Conservation (phyloP, 2,329 filamentous ascomycete genomes). For the Colletotrichum lini region DNA sequence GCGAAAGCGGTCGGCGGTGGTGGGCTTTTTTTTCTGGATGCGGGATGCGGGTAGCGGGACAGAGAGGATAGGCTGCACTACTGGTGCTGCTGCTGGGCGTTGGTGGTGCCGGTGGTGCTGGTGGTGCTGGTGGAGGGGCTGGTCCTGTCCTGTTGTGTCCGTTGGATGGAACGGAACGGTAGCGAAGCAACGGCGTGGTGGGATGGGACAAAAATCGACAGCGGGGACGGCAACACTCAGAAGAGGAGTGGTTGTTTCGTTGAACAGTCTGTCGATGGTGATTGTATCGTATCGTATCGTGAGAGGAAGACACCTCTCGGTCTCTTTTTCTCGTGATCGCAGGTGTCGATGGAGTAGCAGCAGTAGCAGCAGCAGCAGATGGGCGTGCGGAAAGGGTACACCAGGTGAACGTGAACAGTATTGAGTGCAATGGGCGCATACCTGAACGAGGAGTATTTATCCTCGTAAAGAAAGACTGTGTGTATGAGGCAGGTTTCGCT, state of each 20-base stretch:
- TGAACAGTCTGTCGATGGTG: background rate
- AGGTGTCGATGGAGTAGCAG: constrained; percentile 13
- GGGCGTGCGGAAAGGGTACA: background rate
- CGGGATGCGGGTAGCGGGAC: constrained; percentile 25
- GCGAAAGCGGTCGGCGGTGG: constrained; percentile 39
- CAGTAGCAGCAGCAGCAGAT: background rate
- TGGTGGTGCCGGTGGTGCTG: background rate
- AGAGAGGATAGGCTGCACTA: constrained; percentile 24
- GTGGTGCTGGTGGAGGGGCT: constrained; percentile 4
- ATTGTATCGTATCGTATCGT: background rate
- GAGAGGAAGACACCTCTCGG: background rate
- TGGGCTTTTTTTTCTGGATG: constrained; percentile 38
- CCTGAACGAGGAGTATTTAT: constrained; percentile 27
- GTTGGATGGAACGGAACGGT: background rate
- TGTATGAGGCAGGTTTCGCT: constrained; percentile 6
- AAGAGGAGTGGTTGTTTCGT: background rate
- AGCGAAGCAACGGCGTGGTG: background rate
- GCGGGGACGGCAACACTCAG: background rate
- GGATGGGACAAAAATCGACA: background rate
- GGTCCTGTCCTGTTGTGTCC: background rate
- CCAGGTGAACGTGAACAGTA: constrained; percentile 13
- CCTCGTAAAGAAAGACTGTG: constrained; percentile 17
- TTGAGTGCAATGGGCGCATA: constrained; percentile 23
- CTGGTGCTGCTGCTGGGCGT: background rate
- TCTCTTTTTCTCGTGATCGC: background rate